phyloP scores from a whole-genome alignment of 768 basidiomycete genomes.

The Cystobasidium onofrii region DNA sequence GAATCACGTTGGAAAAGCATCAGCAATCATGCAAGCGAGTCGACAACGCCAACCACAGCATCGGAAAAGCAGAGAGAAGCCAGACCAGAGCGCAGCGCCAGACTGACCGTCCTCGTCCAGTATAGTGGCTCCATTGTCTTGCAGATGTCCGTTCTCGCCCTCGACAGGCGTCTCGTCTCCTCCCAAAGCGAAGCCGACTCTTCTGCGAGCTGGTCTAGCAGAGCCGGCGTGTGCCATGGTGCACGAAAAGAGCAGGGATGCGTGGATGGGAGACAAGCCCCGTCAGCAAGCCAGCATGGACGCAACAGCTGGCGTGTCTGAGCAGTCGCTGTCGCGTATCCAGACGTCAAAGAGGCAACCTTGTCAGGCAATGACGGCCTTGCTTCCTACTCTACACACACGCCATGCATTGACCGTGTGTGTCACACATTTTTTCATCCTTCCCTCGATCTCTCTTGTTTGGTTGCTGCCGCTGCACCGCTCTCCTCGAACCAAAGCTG shows the following conservation, averaged over 20 bases:
- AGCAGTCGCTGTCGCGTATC: not conserved
- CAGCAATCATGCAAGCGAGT: not conserved
- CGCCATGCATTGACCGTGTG: not conserved
- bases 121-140: not conserved
- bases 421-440: not conserved
- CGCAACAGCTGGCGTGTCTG: not conserved
- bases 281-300: not conserved
- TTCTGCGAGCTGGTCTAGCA: not conserved
- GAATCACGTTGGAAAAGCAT: not conserved
- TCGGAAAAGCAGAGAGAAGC: not conserved
- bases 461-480: not conserved
- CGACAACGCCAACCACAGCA: not conserved
- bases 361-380: not conserved
- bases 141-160: not conserved
- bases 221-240: not conserved
- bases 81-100: not conserved
- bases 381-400: too few species aligned
- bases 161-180: not conserved
- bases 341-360: not conserved
- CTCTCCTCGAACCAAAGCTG: not conserved
- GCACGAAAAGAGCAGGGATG: not conserved
- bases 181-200: slow-evolving; percentile 2
- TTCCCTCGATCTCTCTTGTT: not conserved
- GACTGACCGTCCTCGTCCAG: not conserved
- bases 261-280: not conserved